Base-by-base conservation (phyloP, 768 basidiomycete genomes). In the Russula brevipes region DNA sequence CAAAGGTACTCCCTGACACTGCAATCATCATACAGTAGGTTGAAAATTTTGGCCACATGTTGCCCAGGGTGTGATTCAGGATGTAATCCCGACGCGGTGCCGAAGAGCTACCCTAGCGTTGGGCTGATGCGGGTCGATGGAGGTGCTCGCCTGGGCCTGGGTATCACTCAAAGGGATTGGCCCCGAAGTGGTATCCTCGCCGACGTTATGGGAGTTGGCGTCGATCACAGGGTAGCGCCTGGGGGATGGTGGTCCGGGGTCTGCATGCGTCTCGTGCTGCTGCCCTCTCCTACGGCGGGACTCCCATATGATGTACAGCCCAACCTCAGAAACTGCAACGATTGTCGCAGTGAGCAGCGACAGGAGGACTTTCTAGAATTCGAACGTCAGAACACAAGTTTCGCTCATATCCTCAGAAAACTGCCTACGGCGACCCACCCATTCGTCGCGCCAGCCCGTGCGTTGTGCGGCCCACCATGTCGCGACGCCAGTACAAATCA, bases 251-350 rank as follows among this genome's bases (percentile, higher is more conserved):
- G 0, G 53, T 47, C 33, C 14, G 31, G 3, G 35, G 19, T 35
- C 30, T 7, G 38, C 35, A 31, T 54, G 14, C n/a, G 14, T 30
- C 6, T 36, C 38, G 10, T 19, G 2, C 12, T 5, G 52, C 17
- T 4, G 45, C 19, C 19, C 10, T 45, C 19, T 33, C 35, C 19
- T 33, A 17, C 56, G 36, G 19, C 82, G 78, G 36, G 84, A 82
- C 63, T 84, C 79, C 87, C 87, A 91, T 42, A 91, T 87, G 65
- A 89, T 75, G 73, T 84, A 91, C 12, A 93, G 76, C 0, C 84
- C 76, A 19, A 80, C 81, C 72, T 93, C 90, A 11, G 91, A 79
- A 3, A 83, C 72, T 5, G 89, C 89, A 30, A 92, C 85, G n/a
- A 86, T 70, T 5, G 84, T 75, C 1, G 86, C 84, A 17, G 79